Evolutionary conservation across 129 eudicot genomes (phyloP), one percentile per base, ranked within the genome.

Genomic region (Tagetes erecta): DNA sequence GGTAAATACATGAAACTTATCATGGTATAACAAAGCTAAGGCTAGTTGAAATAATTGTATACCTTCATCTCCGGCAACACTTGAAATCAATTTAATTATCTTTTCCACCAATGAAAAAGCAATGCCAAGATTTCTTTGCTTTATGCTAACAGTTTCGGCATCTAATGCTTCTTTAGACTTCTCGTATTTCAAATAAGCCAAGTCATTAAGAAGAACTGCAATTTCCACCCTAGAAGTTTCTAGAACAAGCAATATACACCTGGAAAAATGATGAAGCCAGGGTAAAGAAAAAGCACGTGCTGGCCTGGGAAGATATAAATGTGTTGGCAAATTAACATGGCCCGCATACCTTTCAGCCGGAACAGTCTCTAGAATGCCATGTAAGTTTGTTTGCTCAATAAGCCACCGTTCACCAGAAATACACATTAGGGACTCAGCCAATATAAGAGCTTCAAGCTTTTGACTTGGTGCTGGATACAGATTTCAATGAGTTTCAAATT

Each of bases 171-270:
- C 82, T 65, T 79, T 70, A 45, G 85, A 73, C 70, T 91, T 87
- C 81, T 88, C 98, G 65, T 81, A 88, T 70, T 91, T 94, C 73
- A 94, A 68, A 76, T 90, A 88, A 0, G 93, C 97, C 20, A 94
- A 68, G 47, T 94, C 98, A 82, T 94, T 94, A 56, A 94, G 88
- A 81, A 94, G 87, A 78, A 94, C 96, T 76, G 98, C 96, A 75
- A 90, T 82, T 81, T 94, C 98, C 64, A 94, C 91, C 78, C 98
- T 90, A 2, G 98, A 87, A 52, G 96, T 77, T 88, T 94, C 98
- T 49, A 94, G 82, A 76, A 94, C 91, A 74, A 94, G 93, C 80
- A 90, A 85, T 83, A 89, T 78, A 82, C 98, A 94, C 89, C 97
- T 92, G 91, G 14, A 20, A 63, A 74, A 37, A 66, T 51, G 76